These are phyloP conservation scores for Saturnispora ahearnii DNA, from an alignment of 805 yeast genomes.

Conservation along the genomic window DNA sequence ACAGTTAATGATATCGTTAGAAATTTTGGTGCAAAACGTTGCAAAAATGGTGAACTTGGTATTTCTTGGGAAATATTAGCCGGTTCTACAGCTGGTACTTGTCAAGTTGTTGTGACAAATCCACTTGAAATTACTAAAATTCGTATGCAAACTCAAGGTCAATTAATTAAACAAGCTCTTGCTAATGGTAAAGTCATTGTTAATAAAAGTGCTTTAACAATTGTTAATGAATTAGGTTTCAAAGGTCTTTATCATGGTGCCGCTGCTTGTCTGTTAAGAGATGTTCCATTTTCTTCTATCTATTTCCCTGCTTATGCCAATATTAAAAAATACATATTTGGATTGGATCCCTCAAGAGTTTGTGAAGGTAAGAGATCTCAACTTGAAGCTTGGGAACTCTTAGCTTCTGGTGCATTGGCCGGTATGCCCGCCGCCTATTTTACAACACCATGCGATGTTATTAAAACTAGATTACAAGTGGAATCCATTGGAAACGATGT, in stretches of 20 bases:
- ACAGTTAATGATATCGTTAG: conserved; percentile 89
- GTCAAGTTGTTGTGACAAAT: conserved; percentile 93
- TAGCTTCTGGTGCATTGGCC: conserved; percentile 85
- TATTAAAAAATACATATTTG: conserved; percentile 70
- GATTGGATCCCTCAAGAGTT: conserved; percentile 67
- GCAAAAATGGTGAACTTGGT: conserved; percentile 40
- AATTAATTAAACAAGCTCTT: conserved; percentile 34
- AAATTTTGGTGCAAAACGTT: conserved; percentile 49
- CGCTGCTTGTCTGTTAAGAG: conserved; percentile 82
- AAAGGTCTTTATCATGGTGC: conserved; percentile 89
- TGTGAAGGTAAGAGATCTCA: conserved; percentile 42
- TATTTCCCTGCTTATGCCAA: conserved; percentile 97
- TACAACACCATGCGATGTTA: conserved; percentile 95
- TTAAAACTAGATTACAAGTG: conserved; percentile 88
- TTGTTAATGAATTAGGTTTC: conserved; percentile 72
- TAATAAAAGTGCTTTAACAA: conserved; percentile 53
- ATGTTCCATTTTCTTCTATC: conserved; percentile 93
- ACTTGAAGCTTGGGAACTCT: conserved; percentile 74
- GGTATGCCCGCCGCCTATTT: conserved; percentile 97
- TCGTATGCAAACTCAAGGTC: conserved; percentile 90
- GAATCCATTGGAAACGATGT: conserved; percentile 72
- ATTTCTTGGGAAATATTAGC: conserved; percentile 66
- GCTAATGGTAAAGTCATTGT: conserved; percentile 24
- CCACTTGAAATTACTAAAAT: conserved; percentile 95
- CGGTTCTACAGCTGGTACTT: conserved; percentile 92